Evolutionary conservation across 2,329 filamentous ascomycete genomes (phyloP), one percentile per base, ranked within the genome.

Genomic region (Curvularia spicifera): DNA sequence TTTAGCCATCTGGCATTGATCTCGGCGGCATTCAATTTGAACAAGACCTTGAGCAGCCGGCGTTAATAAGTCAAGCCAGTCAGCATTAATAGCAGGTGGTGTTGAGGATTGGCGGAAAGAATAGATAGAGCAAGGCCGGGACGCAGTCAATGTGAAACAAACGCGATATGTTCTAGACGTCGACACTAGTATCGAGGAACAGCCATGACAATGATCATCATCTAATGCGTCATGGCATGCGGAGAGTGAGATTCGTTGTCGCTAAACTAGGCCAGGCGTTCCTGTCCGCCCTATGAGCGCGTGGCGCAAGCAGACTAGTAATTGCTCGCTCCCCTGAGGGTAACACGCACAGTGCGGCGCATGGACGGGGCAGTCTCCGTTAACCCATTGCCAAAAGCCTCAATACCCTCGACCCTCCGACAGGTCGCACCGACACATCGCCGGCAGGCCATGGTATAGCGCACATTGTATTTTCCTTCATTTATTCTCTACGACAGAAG

Each of bases 1-100:
- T 93, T 93, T 66, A 91, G 87, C 65, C 89, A 93, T 71, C 76
- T 93, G 60, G 89, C 89, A 2, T 82, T 91, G 70, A 86, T 93
- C 68, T 91, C 88, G 71, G 90, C 90, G 1, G 90, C 89, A 1
- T 91, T 93, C 73, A 93, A 92, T 75, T 76, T 93, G 51, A 87
- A 89, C 69, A 84, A 86, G 57, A 74, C 67, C 1, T 51, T 71
- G 54, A 69, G 47, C 31, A 37, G 13, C 45, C 45, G 57, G n/a
- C 59, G 54, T 29, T 46, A 43, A 42, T 57, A 51, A 42, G 51
- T 4, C 1, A 2, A 24, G 22, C 22, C 22, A 24, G 22, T 3
- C 22, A 24, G 22, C 22, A 24, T 28, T 7, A 8, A 28, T 28
- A 28, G 24, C 7, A 22, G 4, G 43, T 42, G 9, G 39, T 10